These are phyloP conservation scores for Parachlorella kessleri DNA, from an alignment of 139 green algal species.

Conservation along the genomic window DNA sequence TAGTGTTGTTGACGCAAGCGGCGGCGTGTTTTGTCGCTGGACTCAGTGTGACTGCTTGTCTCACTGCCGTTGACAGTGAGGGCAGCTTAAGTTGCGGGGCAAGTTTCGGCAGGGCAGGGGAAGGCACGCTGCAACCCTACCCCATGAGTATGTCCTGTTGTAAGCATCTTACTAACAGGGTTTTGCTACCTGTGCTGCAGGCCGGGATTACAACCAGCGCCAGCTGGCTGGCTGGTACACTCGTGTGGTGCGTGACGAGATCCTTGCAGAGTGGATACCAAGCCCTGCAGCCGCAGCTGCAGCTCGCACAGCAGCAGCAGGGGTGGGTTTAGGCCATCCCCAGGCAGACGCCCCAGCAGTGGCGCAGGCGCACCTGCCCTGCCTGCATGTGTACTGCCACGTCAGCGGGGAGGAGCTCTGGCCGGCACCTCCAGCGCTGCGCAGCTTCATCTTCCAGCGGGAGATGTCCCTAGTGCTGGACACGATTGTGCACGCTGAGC, in stretches of 20 bases:
- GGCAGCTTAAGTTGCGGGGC: too few relatives aligned
- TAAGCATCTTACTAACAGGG: too few relatives aligned
- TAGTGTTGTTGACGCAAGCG: too few relatives aligned
- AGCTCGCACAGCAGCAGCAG: not conserved
- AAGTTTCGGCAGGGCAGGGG: too few relatives aligned
- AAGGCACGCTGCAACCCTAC: too few relatives aligned
- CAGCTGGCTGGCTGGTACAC: slow-evolving; percentile 84
- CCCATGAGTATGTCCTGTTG: too few relatives aligned
- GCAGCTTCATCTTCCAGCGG: slow-evolving; percentile 89
- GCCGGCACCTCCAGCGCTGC: slow-evolving; percentile 80
- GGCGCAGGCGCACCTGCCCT: slow-evolving; percentile 9
- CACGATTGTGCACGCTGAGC: slow-evolving; percentile 75
- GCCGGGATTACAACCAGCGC: slow-evolving; percentile 70
- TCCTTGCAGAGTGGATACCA: slow-evolving; percentile 82
- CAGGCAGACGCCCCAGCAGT: too few relatives aligned
- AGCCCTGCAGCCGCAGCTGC: not conserved
- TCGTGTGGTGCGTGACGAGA: slow-evolving; percentile 72
- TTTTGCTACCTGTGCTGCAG: slow-evolving; percentile 32
- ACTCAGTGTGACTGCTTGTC: too few relatives aligned
- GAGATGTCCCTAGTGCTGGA: slow-evolving; percentile 93
- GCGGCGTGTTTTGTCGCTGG: too few relatives aligned
- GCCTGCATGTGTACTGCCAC: slow-evolving; percentile 90
- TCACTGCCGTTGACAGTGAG: too few relatives aligned
- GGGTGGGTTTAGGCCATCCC: too few relatives aligned
- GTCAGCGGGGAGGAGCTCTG: slow-evolving; percentile 86